Evolutionary conservation across 805 yeast genomes (phyloP).

Genomic region (Wickerhamiella australiensis): DNA sequence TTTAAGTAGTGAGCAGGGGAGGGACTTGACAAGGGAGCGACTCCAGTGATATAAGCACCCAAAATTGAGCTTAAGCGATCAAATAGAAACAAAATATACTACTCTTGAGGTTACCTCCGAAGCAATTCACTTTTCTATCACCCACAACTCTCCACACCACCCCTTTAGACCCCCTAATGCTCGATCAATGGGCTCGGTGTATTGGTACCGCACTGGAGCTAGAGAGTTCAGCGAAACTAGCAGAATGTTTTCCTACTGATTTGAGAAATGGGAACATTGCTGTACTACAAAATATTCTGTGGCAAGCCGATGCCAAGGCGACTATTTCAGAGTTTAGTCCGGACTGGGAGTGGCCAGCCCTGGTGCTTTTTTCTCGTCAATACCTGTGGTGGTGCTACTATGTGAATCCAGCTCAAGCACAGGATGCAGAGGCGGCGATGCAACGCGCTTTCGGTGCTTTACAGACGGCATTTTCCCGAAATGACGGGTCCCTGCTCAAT

Average conservation of each 20-base stretch:
- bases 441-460: constrained; percentile 35
- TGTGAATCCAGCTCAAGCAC: constrained; percentile 40
- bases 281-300: constrained; percentile 29
- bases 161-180: background rate
- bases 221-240: background rate
- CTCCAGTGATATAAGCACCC: too few species aligned
- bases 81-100: too few species aligned
- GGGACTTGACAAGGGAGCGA: too few species aligned
- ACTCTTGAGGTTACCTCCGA: too few species aligned
- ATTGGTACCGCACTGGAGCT: background rate
- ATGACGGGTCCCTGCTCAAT: constrained; percentile 25
- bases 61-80: too few species aligned
- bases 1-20: too few species aligned
- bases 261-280: constrained; percentile 29
- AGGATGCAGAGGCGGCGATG: constrained; percentile 41
- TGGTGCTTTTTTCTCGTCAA: constrained; percentile 36
- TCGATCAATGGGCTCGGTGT: constrained; percentile 4
- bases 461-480: constrained; percentile 29
- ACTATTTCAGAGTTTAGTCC: constrained; percentile 24
- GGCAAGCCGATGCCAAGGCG: constrained; percentile 14
- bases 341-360: constrained; percentile 34
- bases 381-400: constrained; percentile 40
- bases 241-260: constrained; percentile 24
- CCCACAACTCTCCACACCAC: background rate
- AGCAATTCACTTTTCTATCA: too few species aligned